Evolutionary conservation across 768 basidiomycete species (phyloP), one percentile per base, ranked within the genome.

Genomic region (Lentinula sp.): DNA sequence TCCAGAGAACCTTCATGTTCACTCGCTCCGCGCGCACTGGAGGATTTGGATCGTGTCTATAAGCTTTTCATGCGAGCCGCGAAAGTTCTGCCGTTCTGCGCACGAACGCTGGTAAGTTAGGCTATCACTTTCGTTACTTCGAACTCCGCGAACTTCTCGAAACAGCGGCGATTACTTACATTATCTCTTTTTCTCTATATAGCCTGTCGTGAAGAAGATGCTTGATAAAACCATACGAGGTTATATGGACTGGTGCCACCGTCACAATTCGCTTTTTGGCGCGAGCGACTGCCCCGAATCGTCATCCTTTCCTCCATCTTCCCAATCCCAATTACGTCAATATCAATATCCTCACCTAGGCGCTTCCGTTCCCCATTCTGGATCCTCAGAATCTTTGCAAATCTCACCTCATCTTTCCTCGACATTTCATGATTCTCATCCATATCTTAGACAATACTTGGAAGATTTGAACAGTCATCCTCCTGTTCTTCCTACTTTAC

Each of bases 141-240:
- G 20, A 57, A 37, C 53, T 54, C 37, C 35, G 37, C 53, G 50
- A 52, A 46, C 16, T 46, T 33, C 35, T 56, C 23, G 37, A 20
- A 39, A 53, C 37, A 18, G 32, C 32, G 48, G 13, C 28, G n/a
- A 51, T 15, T 51, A 51, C 18, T 48, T 9, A 10, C 45, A 37
- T 56, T 23, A 48, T 28, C 6, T 23, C 18, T 49, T 61, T 37
- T 28, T 10, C 6, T 36, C 13, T 15, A n/a, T 36, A 10, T 62
- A 86, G 85, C 80, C 81, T n/a, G 72, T 84, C 20, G 74, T 86
- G 64, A 81, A 83, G 61, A 84, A 80, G 66, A 75, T 86, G 4
- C 68, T 74, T 57, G 82, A 84, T 15, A 82, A 82, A 67, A 77
- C 82, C 2, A 77, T 78, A 42, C 74, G 76, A 35, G 72, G 69